phyloP scores from a whole-genome alignment of 306 rosid species.

The Trifolium pratense region DNA sequence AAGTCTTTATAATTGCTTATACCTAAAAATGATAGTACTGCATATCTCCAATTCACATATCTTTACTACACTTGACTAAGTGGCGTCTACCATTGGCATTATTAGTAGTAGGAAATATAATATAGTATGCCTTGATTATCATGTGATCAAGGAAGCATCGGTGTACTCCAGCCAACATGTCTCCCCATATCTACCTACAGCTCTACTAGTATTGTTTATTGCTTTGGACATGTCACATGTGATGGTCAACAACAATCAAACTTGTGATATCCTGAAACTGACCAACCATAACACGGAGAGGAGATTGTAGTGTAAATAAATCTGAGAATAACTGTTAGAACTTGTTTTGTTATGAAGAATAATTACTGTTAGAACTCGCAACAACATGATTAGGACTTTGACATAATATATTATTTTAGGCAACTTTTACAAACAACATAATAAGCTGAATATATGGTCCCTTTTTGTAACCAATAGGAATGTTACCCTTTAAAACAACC shows the following conservation, averaged over 20 bases:
- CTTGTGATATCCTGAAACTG: background rate
- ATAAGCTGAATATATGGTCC: background rate
- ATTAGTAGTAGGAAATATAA: no score
- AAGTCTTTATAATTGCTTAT: no score
- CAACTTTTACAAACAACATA: background rate
- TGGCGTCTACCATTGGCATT: no score
- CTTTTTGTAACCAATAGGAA: background rate
- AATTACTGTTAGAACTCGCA: background rate
- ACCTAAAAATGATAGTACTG: no score
- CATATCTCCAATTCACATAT: no score
- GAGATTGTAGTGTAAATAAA: background rate
- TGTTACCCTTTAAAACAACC: conserved; percentile 17
- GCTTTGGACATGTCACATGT: background rate
- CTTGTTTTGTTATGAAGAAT: background rate
- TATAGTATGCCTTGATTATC: background rate
- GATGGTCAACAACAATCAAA: background rate
- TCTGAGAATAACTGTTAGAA: background rate
- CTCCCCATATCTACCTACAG: background rate
- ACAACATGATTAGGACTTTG: background rate
- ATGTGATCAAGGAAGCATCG: background rate
- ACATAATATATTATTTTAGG: background rate
- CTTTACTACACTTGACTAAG: no score
- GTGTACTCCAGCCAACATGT: background rate
- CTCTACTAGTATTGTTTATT: background rate
- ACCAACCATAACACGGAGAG: background rate